A percentile compares a stretch with the other conserved stretches of the same genome.
Conservation (phyloP, 1,139 yeast species). For the Saccharomycopsis crataegensis region DNA sequence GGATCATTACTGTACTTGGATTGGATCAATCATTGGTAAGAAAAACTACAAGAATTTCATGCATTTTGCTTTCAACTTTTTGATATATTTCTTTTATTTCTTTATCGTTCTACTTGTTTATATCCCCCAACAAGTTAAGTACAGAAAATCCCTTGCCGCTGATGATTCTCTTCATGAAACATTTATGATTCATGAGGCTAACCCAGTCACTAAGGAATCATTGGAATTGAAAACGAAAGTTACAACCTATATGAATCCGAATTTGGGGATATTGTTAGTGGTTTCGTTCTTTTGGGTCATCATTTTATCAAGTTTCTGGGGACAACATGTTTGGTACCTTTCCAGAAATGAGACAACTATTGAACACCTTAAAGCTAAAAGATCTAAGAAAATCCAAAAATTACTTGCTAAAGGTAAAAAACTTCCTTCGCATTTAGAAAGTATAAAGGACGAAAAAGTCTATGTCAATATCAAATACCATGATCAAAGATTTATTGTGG, state of each 20-base stretch:
- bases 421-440: neutral
- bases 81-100: conserved; percentile 29
- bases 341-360: conserved; percentile 15
- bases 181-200: neutral
- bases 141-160: neutral
- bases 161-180: neutral
- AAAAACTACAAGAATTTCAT: conserved; percentile 46
- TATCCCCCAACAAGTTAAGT: conserved; percentile 7
- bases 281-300: conserved; percentile 10
- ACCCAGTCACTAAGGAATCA: neutral
- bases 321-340: conserved; percentile 14
- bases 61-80: conserved; percentile 37
- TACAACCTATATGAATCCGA: conserved; percentile 13
- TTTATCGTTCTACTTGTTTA: conserved; percentile 21
- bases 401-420: neutral
- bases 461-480: conserved; percentile 12
- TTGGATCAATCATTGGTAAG: conserved; percentile 53
- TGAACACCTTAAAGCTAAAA: conserved; percentile 10
- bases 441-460: neutral
- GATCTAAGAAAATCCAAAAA: neutral
- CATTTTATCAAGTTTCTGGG: conserved; percentile 6
- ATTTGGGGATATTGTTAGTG: conserved; percentile 9
- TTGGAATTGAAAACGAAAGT: neutral
- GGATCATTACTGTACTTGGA: conserved; percentile 64
- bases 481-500: conserved; percentile 7